These are phyloP conservation scores for Camellia granthamiana DNA, from an alignment of 148 eudicot species.

Conservation along the genomic window DNA sequence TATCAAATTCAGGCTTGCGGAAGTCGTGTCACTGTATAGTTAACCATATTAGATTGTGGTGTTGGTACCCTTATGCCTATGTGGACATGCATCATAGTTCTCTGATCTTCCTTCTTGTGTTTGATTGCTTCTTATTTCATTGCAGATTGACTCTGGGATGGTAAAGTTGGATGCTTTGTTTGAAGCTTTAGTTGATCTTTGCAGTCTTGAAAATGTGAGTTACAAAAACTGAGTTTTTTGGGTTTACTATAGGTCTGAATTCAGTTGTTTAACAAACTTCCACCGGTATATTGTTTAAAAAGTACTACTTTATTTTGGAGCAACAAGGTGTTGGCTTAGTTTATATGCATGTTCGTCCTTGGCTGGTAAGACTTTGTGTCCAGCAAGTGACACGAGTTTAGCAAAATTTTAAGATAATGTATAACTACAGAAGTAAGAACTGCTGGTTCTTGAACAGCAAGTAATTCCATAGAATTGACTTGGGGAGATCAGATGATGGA, in stretches of 20 bases:
- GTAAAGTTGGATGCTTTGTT: slow-evolving; percentile 31
- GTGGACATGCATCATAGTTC: neutral
- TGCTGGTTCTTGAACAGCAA: neutral
- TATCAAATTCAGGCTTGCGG: neutral
- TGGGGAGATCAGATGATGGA: neutral
- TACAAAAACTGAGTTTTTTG: slow-evolving; percentile 1
- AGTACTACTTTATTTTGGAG: neutral
- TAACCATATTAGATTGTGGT: neutral
- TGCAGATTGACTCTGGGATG: slow-evolving; percentile 43
- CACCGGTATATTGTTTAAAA: neutral
- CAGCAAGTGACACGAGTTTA: too few relatives aligned
- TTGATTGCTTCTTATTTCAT: slow-evolving; percentile 8
- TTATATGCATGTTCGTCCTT: too few relatives aligned
- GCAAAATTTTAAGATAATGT: neutral
- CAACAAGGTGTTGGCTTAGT: neutral
- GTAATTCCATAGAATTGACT: neutral
- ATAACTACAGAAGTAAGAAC: neutral
- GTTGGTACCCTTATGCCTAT: neutral
- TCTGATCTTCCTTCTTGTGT: neutral
- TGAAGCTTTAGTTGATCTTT: slow-evolving; percentile 46
- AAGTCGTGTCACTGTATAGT: neutral
- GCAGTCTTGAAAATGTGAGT: slow-evolving; percentile 48
- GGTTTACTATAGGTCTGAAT: neutral
- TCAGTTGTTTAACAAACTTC: neutral
- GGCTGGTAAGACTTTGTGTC: too few relatives aligned